Evolutionary conservation across 2,329 filamentous ascomycete genomes (phyloP).

Genomic region (Geosmithia morbida): DNA sequence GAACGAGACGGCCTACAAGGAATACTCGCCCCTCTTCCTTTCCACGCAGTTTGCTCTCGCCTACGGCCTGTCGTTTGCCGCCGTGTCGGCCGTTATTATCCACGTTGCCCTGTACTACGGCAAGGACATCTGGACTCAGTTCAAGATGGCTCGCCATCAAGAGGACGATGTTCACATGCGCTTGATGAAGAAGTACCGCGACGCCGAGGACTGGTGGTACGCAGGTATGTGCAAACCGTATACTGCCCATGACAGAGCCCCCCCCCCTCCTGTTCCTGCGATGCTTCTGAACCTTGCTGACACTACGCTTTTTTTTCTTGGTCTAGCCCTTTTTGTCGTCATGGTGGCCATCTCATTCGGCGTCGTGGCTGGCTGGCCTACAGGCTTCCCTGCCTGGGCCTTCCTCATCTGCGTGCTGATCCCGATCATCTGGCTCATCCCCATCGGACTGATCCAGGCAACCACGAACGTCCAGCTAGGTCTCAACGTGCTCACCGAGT

Average conservation of each 20-base stretch:
- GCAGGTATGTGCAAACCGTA: conserved; percentile 30
- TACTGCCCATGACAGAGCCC: no score
- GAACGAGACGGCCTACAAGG: conserved; percentile 43
- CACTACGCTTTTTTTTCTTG: neutral
- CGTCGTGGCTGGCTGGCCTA: conserved; percentile 39
- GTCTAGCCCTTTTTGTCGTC: conserved; percentile 30
- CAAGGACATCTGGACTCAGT: conserved; percentile 37
- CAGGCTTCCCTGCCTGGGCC: conserved; percentile 43
- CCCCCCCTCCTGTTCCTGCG: no score
- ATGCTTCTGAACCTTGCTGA: no score
- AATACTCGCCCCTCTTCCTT: conserved; percentile 52
- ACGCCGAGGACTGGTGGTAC: conserved; percentile 48
- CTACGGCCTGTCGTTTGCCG: conserved; percentile 54
- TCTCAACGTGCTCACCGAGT: conserved; percentile 59
- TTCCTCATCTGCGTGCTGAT: conserved; percentile 42
- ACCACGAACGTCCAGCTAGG: conserved; percentile 50
- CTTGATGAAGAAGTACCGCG: conserved; percentile 45
- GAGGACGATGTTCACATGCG: conserved; percentile 46
- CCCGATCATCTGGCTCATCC: conserved; percentile 43
- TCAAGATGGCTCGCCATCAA: conserved; percentile 37
- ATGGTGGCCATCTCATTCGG: conserved; percentile 41
- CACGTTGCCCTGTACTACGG: conserved; percentile 42
- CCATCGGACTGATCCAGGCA: conserved; percentile 46
- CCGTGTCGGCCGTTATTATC: conserved; percentile 44
- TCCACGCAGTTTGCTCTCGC: conserved; percentile 44